A percentile compares a stretch with the other conserved stretches of the same genome.
These are phyloP conservation scores for Aaosphaeria pasadenensis DNA, from an alignment of 2,329 filamentous ascomycete genomes.

Conservation along the genomic window DNA sequence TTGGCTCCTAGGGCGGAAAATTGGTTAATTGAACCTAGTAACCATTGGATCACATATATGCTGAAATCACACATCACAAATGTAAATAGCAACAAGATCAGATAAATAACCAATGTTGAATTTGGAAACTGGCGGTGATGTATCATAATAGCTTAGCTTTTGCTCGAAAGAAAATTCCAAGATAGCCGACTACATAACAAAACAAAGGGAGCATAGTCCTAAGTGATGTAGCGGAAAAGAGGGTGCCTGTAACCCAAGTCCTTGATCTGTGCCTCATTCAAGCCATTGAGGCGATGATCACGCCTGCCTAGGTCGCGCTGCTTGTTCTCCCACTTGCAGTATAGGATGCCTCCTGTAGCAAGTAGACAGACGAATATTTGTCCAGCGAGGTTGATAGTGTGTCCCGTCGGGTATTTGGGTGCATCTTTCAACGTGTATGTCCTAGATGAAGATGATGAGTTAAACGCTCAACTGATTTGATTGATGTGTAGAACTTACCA, in stretches of 20 bases:
- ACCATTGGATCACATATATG: background rate
- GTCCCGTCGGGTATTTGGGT: slow-evolving; percentile 70
- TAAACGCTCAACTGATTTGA: background rate
- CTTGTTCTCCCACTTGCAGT: slow-evolving; percentile 55
- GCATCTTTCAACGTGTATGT: slow-evolving; percentile 54
- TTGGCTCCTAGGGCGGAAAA: no score
- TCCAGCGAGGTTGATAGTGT: slow-evolving; percentile 59
- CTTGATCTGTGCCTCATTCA: slow-evolving; percentile 45
- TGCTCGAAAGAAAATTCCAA: background rate
- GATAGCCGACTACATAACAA: no score
- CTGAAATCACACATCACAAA: background rate
- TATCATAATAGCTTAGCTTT: background rate
- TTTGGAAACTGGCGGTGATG: background rate
- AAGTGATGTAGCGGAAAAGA: slow-evolving; percentile 55
- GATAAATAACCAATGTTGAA: background rate
- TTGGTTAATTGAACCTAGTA: no score
- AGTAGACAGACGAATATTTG: slow-evolving; percentile 48
- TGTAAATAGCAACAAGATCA: background rate
- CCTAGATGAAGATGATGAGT: slow-evolving; percentile 35
- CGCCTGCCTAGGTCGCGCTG: slow-evolving; percentile 48
- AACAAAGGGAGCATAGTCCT: background rate
- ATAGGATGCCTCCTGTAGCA: slow-evolving; percentile 49
- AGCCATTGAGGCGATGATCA: slow-evolving; percentile 49
- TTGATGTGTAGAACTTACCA: slow-evolving; percentile 27
- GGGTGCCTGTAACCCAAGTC: slow-evolving; percentile 55